Evolutionary conservation across 768 basidiomycete species (phyloP).

Genomic region (Hygrocybe coccinea): DNA sequence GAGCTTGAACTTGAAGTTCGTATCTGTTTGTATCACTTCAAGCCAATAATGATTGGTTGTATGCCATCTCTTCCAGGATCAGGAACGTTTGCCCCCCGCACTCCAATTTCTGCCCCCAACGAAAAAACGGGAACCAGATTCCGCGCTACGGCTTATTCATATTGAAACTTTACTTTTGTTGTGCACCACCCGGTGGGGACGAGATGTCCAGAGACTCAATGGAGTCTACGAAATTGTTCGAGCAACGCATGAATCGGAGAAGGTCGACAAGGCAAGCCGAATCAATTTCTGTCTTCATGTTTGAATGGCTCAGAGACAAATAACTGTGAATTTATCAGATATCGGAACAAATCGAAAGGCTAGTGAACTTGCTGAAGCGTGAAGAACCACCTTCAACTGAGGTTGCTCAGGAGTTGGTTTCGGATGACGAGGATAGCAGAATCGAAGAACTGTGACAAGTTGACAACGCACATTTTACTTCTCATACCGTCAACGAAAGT

Average conservation of each 20-base stretch:
- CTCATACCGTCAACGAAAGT: no score
- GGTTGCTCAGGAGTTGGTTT: slow-evolving; percentile 14
- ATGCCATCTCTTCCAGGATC: slow-evolving; percentile 48
- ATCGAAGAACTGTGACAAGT: slow-evolving; percentile 60
- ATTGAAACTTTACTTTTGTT: slow-evolving; percentile 88
- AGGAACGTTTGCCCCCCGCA: slow-evolving; percentile 77
- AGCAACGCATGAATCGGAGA: slow-evolving; percentile 71
- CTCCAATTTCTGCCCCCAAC: slow-evolving; percentile 84
- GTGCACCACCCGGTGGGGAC: slow-evolving; percentile 84
- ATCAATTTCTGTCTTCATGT: slow-evolving; percentile 1
- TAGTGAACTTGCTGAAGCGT: slow-evolving; percentile 82
- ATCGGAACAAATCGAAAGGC: slow-evolving; percentile 78
- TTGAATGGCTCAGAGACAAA: slow-evolving; percentile 17
- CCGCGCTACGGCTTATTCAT: slow-evolving; percentile 69
- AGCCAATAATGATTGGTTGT: not conserved
- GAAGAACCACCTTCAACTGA: slow-evolving; percentile 43
- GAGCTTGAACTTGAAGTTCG: slow-evolving; percentile 87
- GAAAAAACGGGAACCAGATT: slow-evolving; percentile 79
- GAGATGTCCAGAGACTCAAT: slow-evolving; percentile 70
- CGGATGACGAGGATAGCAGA: slow-evolving; percentile 51
- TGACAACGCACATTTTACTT: no score
- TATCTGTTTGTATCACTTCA: not conserved
- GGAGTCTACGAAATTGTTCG: slow-evolving; percentile 88
- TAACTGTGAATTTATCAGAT: slow-evolving; percentile 45
- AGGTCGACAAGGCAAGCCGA: slow-evolving; percentile 61